Evolutionary conservation across 331 rosid species (phyloP).

Genomic region (Malus hybrid): DNA sequence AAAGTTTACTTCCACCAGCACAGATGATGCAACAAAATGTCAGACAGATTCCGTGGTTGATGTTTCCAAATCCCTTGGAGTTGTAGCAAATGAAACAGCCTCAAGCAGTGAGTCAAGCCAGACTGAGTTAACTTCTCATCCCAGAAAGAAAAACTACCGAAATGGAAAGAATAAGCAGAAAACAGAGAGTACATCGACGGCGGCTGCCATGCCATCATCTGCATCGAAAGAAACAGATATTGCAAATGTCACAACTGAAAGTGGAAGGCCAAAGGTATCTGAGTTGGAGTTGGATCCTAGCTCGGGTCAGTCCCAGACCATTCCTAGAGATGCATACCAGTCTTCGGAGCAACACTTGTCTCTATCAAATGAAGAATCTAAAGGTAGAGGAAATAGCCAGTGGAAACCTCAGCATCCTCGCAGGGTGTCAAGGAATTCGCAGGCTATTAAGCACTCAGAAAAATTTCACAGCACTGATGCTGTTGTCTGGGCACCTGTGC

Average conservation of each 20-base stretch:
- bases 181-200: slow-evolving; percentile 36
- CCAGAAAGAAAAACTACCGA: slow-evolving; percentile 60
- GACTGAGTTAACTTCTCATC: slow-evolving; percentile 39
- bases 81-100: slow-evolving; percentile 20
- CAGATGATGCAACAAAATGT: slow-evolving; percentile 6
- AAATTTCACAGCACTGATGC: slow-evolving; percentile 56
- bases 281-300: slow-evolving; percentile 41
- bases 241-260: slow-evolving; percentile 34
- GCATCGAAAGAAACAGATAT: slow-evolving; percentile 35
- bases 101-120: slow-evolving; percentile 23
- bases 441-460: slow-evolving; percentile 49
- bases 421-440: slow-evolving; percentile 60
- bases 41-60: slow-evolving; percentile 28
- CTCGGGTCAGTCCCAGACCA: slow-evolving; percentile 24
- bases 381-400: slow-evolving; percentile 51
- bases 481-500: slow-evolving; percentile 93
- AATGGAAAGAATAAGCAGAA: slow-evolving; percentile 63
- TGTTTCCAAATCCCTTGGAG: slow-evolving; percentile 28
- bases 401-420: slow-evolving; percentile 71
- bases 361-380: slow-evolving; percentile 50
- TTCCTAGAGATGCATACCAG: slow-evolving; percentile 39
- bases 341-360: slow-evolving; percentile 33
- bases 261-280: slow-evolving; percentile 41
- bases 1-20: slow-evolving; percentile 28
- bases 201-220: slow-evolving; percentile 23